phyloP scores from a whole-genome alignment of 2,329 filamentous ascomycete genomes.

The Magnaporthales sp. region DNA sequence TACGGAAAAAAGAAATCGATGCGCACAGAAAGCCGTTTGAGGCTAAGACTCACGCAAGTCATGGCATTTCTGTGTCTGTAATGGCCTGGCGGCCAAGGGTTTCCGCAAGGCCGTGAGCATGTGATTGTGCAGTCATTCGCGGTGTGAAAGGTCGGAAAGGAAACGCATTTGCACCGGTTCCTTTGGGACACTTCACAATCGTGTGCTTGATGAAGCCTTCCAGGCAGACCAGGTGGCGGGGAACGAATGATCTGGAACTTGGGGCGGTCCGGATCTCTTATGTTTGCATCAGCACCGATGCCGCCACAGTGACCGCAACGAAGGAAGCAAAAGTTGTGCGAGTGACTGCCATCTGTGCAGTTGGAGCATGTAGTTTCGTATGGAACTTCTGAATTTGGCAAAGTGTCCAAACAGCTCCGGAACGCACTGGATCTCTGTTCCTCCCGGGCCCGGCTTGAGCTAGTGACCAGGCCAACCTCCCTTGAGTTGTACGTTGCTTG shows the following conservation, averaged over 20 bases:
- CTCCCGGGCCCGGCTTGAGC: neutral
- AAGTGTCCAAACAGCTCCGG: neutral
- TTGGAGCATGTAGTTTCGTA: constrained; percentile 17
- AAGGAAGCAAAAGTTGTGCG: constrained; percentile 14
- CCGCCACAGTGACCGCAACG: constrained; percentile 26
- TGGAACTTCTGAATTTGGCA: neutral
- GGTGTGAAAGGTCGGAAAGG: constrained; percentile 28
- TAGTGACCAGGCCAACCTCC: neutral
- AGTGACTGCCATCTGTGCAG: constrained; percentile 19
- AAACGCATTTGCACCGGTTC: constrained; percentile 28
- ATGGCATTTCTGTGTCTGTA: constrained; percentile 26
- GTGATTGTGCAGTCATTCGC: constrained; percentile 21
- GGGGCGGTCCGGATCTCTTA: neutral
- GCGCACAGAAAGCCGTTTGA: no score
- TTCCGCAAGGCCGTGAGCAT: constrained; percentile 25
- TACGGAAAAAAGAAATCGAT: neutral
- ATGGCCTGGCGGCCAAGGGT: constrained; percentile 13
- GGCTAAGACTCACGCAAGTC: constrained; percentile 17
- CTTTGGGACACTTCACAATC: constrained; percentile 20
- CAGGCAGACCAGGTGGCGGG: neutral
- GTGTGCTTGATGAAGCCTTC: constrained; percentile 16
- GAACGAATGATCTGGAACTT: neutral
- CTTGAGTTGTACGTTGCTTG: neutral
- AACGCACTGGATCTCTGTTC: neutral
- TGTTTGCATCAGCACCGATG: constrained; percentile 2